A percentile compares a stretch with the other conserved stretches of the same genome.
Evolutionary conservation across 2,329 filamentous ascomycete genomes (phyloP).

Genomic region (Akanthomyces muscarius): DNA sequence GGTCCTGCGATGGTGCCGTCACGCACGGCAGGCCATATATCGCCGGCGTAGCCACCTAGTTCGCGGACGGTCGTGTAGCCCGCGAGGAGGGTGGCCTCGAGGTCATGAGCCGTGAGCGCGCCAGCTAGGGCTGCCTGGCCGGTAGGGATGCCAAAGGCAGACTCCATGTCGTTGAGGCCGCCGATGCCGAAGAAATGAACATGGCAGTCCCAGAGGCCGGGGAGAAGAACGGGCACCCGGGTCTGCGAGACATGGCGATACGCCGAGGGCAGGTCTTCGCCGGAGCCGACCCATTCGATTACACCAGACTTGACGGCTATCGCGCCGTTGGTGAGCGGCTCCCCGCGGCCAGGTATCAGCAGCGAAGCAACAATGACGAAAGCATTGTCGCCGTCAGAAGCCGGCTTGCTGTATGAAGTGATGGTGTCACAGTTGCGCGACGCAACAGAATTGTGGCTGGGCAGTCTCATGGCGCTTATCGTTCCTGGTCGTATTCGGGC

Average conservation of each 20-base stretch:
- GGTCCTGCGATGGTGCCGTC: slow-evolving; percentile 41
- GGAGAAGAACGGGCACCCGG: slow-evolving; percentile 41
- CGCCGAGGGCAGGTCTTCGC: slow-evolving; percentile 28
- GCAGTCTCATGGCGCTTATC: background rate
- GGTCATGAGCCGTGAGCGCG: slow-evolving; percentile 38
- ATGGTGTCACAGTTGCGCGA: background rate
- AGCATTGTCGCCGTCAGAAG: background rate
- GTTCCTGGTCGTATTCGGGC: no score
- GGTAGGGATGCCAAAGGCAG: slow-evolving; percentile 24
- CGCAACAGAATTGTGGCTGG: background rate
- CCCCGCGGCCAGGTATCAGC: slow-evolving; percentile 45
- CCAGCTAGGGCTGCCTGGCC: slow-evolving; percentile 32
- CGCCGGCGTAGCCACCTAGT: slow-evolving; percentile 40
- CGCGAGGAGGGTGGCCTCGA: slow-evolving; percentile 38
- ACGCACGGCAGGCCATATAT: slow-evolving; percentile 38
- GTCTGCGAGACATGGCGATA: slow-evolving; percentile 28
- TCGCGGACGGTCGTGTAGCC: slow-evolving; percentile 49
- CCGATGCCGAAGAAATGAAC: slow-evolving; percentile 36
- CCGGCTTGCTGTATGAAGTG: background rate
- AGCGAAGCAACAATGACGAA: slow-evolving; percentile 30
- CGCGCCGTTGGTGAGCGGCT: slow-evolving; percentile 36
- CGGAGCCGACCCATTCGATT: slow-evolving; percentile 38
- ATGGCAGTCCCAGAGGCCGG: slow-evolving; percentile 50
- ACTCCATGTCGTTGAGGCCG: slow-evolving; percentile 20
- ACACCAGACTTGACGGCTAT: slow-evolving; percentile 36